phyloP scores from a whole-genome alignment of 2,329 filamentous ascomycete genomes.

The Colletotrichum lupini region DNA sequence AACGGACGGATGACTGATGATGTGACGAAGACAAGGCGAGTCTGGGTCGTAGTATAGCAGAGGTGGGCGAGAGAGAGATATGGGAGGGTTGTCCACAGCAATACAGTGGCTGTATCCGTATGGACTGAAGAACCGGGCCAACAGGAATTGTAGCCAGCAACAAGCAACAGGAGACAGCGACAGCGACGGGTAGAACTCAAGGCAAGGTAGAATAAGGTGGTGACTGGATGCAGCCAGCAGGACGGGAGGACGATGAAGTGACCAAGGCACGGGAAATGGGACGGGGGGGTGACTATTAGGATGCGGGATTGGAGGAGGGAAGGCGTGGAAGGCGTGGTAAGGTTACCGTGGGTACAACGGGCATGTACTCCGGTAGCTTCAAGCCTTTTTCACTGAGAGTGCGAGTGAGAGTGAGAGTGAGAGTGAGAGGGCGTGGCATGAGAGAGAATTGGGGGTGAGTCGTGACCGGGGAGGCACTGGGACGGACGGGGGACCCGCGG shows the following conservation, averaged over 20 bases:
- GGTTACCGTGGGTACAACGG: neutral
- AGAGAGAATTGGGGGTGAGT: slow-evolving; percentile 8
- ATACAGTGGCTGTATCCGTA: neutral
- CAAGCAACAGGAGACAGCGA: neutral
- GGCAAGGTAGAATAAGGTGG: neutral
- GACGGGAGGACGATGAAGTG: neutral
- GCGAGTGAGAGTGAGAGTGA: no score
- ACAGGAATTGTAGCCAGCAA: neutral
- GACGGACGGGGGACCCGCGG: neutral
- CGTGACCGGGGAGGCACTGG: neutral
- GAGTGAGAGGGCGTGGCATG: neutral
- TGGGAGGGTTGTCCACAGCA: slow-evolving; percentile 1
- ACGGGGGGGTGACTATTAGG: slow-evolving; percentile 7
- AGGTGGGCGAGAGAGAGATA: slow-evolving; percentile 4
- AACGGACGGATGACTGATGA: slow-evolving; percentile 20
- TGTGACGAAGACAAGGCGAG: slow-evolving; percentile 24
- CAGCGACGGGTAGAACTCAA: neutral
- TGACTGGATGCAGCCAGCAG: neutral
- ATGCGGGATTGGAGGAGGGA: neutral
- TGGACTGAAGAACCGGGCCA: neutral
- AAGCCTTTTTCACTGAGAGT: no score
- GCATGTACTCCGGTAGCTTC: neutral
- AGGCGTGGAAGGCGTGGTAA: neutral
- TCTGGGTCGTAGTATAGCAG: neutral
- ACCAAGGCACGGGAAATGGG: slow-evolving; percentile 27